Percentiles rank a stretch among this genome's conserved stretches.
phyloP scores from a whole-genome alignment of 345 rosid species.

The Adansonia digitata region DNA sequence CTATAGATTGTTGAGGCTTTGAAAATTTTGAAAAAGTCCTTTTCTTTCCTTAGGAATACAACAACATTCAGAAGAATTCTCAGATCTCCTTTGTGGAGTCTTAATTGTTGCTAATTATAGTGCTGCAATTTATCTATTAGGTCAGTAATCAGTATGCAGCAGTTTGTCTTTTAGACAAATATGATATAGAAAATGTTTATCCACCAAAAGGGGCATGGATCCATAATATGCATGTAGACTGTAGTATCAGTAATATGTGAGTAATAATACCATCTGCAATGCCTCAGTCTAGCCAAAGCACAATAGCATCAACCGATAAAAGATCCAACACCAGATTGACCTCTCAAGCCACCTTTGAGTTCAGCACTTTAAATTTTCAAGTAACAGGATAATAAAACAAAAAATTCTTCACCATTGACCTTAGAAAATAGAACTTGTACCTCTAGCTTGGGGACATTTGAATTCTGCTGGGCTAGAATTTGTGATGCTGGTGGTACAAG shows the following conservation, averaged over 20 bases:
- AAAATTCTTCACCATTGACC: not conserved
- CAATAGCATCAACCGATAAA: not conserved
- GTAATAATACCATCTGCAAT: not conserved
- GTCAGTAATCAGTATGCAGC: not conserved
- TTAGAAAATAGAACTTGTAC: conserved; percentile 15
- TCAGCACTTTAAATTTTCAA: not conserved
- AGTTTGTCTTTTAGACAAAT: not conserved
- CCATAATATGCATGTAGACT: not conserved
- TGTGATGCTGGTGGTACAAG: conserved; percentile 23
- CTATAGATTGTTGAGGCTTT: not conserved
- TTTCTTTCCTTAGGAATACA: not conserved
- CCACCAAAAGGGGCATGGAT: not conserved
- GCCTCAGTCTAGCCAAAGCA: conserved; percentile 4
- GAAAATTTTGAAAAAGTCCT: not conserved
- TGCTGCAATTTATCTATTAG: not conserved
- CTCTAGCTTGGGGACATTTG: conserved; percentile 34
- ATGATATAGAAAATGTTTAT: not conserved
- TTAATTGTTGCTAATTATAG: not conserved
- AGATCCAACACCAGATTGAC: not conserved
- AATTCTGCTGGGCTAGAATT: conserved; percentile 34
- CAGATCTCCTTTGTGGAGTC: not conserved
- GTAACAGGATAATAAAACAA: not conserved
- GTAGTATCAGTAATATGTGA: not conserved
- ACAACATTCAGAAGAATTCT: not conserved
- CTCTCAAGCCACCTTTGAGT: not conserved